Base-by-base conservation (phyloP, 2,329 filamentous ascomycete genomes). In the Cladobotryum mycophilum region DNA sequence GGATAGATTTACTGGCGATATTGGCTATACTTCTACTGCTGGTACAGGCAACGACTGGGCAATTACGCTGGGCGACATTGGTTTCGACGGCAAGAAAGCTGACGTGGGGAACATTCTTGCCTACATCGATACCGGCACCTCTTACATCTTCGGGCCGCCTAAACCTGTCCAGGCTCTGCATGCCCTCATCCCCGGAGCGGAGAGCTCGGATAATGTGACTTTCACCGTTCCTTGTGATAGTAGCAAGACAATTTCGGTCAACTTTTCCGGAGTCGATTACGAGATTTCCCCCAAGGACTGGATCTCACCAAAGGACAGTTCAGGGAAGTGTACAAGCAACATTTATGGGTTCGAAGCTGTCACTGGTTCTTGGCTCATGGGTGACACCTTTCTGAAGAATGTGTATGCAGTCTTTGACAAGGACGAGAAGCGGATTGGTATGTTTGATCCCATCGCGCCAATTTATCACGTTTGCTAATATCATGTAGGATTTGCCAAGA, bases 351-450 rank as follows among this genome's bases (percentile, higher is more conserved):
- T 82, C 22, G 79, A 85, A 62, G 81, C 88, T 13, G 83, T 89
- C 43, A 69, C 75, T 1, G 75, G 72, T 59, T 60, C 82, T 25
- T 95, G 89, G 89, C 74, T 96, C n/a, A 68, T 95, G 1, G 90
- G 90, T 2, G 89, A 90, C 57, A 81, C 86, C 1, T 95, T 95
- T 60, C 70, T 96, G 54, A 95, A 95, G 72, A 95, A 95, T 59
- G 89, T 95, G 14, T 95, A 95, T 64, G 76, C 82, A 1, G 84
- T 93, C 20, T 95, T 95, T 64, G 90, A 96, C 65, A 81, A 80
- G 48, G 89, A 92, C 55, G 63, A 82, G 56, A 69, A 67, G 41
- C 78, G 77, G 47, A 80, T 90, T 56, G 86, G 85, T 79, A 64
- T 64, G 74, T 64, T 18, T 22, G 6, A 22, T 41, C 15, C 9